Conservation (phyloP, 768 basidiomycete genomes). For the Tylopilus balloui region DNA sequence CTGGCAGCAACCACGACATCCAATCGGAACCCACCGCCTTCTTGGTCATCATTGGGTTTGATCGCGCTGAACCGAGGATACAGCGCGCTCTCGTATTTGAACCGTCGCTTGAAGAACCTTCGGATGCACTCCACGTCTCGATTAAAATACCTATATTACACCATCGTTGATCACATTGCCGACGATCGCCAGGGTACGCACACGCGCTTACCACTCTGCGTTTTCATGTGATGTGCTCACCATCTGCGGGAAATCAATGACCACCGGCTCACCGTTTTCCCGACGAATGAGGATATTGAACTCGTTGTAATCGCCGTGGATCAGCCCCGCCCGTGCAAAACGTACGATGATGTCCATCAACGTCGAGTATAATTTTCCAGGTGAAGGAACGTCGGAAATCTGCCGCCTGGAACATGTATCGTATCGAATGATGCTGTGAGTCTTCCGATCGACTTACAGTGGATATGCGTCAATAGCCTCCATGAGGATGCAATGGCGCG, state of each 20-base stretch:
- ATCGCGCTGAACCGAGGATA: constrained; percentile 77
- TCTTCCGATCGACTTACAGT: constrained; percentile 49
- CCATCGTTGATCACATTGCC: constrained; percentile 9
- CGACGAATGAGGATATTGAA: constrained; percentile 95
- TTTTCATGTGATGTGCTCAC: constrained; percentile 95
- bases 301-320: constrained; percentile 99
- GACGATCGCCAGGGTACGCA: constrained; percentile 10
- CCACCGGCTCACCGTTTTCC: constrained; percentile 68
- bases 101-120: constrained; percentile 85
- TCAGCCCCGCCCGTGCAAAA: constrained; percentile 89
- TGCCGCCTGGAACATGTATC: constrained; percentile 59
- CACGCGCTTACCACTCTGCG: constrained; percentile 88
- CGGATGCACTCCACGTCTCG: constrained; percentile 97
- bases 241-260: constrained; percentile 99
- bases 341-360: constrained; percentile 97
- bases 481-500: constrained; percentile 94
- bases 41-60: constrained; percentile 29
- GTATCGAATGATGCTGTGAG: background rate
- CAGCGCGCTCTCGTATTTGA: constrained; percentile 85
- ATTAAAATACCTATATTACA: constrained; percentile 84
- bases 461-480: constrained; percentile 93
- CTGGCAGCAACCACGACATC: constrained; percentile 94
- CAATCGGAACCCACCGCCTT: constrained; percentile 59
- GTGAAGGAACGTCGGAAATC: constrained; percentile 75
- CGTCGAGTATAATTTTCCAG: constrained; percentile 84